Evolutionary conservation across 2,329 filamentous ascomycete genomes (phyloP).

Genomic region (Pseudogymnoascus sp.): DNA sequence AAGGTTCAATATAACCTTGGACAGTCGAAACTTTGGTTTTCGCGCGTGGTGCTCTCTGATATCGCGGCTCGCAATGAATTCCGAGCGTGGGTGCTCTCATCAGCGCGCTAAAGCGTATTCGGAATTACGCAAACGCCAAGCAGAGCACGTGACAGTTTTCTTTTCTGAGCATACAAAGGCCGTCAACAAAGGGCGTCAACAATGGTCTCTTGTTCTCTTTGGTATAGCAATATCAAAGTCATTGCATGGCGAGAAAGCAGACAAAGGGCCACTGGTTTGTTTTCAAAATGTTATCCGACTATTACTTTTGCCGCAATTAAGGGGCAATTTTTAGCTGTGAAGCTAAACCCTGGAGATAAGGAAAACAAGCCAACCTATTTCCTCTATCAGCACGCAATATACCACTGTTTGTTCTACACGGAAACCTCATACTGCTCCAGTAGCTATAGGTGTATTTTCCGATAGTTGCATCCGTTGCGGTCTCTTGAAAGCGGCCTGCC

Average conservation of each 20-base stretch:
- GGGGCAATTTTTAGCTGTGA: background rate
- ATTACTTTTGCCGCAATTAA: background rate
- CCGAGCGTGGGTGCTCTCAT: slow-evolving; percentile 5
- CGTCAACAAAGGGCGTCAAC: background rate
- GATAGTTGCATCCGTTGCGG: too few species aligned
- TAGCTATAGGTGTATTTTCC: background rate
- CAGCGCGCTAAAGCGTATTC: background rate
- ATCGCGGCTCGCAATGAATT: slow-evolving; percentile 6
- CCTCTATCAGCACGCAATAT: background rate
- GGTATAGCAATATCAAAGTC: background rate
- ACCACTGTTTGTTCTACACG: background rate
- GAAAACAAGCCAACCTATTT: background rate
- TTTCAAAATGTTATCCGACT: background rate
- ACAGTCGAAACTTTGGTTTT: background rate
- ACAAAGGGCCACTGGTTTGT: background rate
- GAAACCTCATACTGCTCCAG: background rate
- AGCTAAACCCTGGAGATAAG: background rate
- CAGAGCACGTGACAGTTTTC: background rate
- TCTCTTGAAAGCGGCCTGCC: background rate
- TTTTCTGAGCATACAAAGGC: background rate
- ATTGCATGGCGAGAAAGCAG: background rate
- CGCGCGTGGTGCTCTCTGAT: background rate
- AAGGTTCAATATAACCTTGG: slow-evolving; percentile 4
- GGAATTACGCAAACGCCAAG: slow-evolving; percentile 1
- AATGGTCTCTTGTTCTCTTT: background rate